phyloP scores from a whole-genome alignment of 179 eudicot genomes.

The Corrigiola litoralis region DNA sequence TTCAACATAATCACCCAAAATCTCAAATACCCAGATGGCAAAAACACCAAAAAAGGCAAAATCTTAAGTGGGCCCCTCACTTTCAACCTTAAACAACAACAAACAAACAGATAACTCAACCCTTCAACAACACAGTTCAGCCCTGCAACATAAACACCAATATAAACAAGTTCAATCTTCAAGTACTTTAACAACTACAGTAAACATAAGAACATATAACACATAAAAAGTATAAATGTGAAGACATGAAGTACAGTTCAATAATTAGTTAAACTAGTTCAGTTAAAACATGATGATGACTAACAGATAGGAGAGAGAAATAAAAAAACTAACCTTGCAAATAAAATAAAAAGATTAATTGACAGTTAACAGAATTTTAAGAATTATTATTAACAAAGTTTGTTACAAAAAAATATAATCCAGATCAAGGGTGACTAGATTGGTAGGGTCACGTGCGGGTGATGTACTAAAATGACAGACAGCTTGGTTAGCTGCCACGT shows the following conservation, averaged over 20 bases:
- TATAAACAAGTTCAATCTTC: not conserved
- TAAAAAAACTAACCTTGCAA: constrained; percentile 13
- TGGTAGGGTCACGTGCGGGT: not conserved
- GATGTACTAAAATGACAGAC: not conserved
- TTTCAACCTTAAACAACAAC: constrained; percentile 13
- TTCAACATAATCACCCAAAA: not conserved
- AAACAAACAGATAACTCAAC: not conserved
- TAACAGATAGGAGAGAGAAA: not conserved
- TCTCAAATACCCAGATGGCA: constrained; percentile 13
- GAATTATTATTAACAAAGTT: no score
- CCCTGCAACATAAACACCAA: not conserved
- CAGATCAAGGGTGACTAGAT: no score
- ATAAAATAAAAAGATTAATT: not conserved
- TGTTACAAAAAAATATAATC: no score
- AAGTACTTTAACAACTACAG: not conserved
- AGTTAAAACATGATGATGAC: not conserved
- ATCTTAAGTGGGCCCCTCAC: not conserved
- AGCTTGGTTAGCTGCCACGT: not conserved
- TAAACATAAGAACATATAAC: not conserved
- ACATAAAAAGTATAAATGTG: no score
- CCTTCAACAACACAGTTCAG: not conserved
- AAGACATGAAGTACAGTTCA: not conserved
- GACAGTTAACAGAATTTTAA: not conserved
- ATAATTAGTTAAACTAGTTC: not conserved
- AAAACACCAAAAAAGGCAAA: not conserved